Conservation (phyloP, 2,329 filamentous ascomycete genomes). For the Aplosporella prunicola region DNA sequence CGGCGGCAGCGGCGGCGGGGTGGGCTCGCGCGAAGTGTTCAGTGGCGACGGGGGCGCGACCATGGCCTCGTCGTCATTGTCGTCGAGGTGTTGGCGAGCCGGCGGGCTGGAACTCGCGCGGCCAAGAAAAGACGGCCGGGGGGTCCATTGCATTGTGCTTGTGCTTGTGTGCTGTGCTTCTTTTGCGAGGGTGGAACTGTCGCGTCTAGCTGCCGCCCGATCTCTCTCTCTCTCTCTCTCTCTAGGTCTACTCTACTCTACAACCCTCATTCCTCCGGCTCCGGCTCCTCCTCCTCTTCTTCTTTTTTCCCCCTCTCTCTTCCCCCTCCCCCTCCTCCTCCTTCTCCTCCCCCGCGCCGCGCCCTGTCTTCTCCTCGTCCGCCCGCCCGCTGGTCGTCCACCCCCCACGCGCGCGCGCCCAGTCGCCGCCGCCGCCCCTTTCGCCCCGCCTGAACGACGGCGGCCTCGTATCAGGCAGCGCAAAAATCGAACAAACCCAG, state of each 20-base stretch:
- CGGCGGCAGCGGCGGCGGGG: slow-evolving; percentile 48
- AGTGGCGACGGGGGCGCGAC: neutral
- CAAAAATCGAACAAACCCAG: no score
- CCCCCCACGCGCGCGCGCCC: slow-evolving; percentile 9
- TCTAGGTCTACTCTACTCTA: no score
- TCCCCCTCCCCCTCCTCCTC: neutral
- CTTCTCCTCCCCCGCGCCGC: neutral
- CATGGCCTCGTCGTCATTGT: neutral
- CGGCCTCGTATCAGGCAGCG: slow-evolving; percentile 8
- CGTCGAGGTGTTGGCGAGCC: neutral
- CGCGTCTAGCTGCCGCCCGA: no score
- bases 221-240: no score
- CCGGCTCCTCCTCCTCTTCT: no score
- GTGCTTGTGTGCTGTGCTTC: neutral
- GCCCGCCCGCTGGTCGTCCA: slow-evolving; percentile 3
- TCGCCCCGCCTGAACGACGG: no score
- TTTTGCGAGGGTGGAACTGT: no score
- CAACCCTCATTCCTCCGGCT: no score
- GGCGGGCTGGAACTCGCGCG: neutral
- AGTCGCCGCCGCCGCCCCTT: slow-evolving; percentile 4
- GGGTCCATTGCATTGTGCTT: neutral
- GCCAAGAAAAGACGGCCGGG: neutral
- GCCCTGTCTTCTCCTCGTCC: no score
- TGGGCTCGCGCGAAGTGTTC: slow-evolving; percentile 38
- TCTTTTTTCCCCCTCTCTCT: no score